These are phyloP conservation scores for Berberis vulgaris DNA, from an alignment of 164 flowering plant genomes.

Conservation along the genomic window DNA sequence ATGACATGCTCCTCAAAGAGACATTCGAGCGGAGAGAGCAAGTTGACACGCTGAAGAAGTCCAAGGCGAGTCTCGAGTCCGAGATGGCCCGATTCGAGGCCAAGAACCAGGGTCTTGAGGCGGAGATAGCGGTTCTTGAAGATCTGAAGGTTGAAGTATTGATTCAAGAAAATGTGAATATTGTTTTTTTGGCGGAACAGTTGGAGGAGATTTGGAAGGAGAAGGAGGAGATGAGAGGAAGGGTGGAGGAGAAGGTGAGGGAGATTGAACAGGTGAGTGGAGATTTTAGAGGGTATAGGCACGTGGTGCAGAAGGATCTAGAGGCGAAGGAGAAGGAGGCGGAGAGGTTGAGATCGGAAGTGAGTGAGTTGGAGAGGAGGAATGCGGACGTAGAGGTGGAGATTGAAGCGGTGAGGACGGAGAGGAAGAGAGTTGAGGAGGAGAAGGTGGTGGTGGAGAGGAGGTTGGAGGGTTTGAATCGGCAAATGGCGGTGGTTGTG, in stretches of 20 bases:
- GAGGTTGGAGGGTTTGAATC: slow-evolving; percentile 4
- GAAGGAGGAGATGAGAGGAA: slow-evolving; percentile 5
- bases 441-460: slow-evolving; percentile 10
- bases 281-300: slow-evolving; percentile 1
- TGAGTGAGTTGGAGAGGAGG: slow-evolving; percentile 11
- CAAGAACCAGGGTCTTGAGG: slow-evolving; percentile 19
- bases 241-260: slow-evolving; percentile 5
- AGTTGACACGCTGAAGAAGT: slow-evolving; percentile 31
- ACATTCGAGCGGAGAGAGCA: slow-evolving; percentile 43
- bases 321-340: slow-evolving; percentile 3
- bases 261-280: slow-evolving; percentile 1
- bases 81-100: slow-evolving; percentile 25
- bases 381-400: slow-evolving; percentile 12
- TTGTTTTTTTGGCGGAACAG: neutral
- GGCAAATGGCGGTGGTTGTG: slow-evolving; percentile 6
- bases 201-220: slow-evolving; percentile 5
- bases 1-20: slow-evolving; percentile 49
- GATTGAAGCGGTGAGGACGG: slow-evolving; percentile 7
- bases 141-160: slow-evolving; percentile 3
- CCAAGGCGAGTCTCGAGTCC: slow-evolving; percentile 31
- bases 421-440: slow-evolving; percentile 7
- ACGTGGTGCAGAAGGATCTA: slow-evolving; percentile 2
- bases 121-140: slow-evolving; percentile 20
- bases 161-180: slow-evolving; percentile 1
- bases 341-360: slow-evolving; percentile 1